A percentile compares a stretch with the other conserved stretches of the same genome.
These are phyloP conservation scores for Didymella pomorum DNA, from an alignment of 2,329 filamentous ascomycete genomes.

Conservation along the genomic window DNA sequence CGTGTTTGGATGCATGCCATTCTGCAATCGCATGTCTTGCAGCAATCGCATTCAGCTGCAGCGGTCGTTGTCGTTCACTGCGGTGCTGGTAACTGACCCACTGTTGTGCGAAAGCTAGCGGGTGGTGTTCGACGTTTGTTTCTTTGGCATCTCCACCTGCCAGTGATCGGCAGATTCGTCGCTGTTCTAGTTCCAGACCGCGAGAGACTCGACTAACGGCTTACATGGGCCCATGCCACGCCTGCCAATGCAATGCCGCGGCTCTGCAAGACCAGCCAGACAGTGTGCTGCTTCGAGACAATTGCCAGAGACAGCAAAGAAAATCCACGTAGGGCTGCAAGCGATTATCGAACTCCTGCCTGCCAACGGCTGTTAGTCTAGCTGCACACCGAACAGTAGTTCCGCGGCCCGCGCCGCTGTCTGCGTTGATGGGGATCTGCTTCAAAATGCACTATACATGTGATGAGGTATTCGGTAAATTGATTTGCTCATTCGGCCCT, in stretches of 20 bases:
- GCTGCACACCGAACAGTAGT: not conserved
- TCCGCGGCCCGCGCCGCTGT: conserved; percentile 31
- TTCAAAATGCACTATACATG: conserved; percentile 4
- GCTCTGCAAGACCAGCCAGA: not conserved
- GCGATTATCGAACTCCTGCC: not conserved
- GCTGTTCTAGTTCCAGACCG: conserved; percentile 11
- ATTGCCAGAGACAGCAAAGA: not conserved
- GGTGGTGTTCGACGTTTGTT: not conserved
- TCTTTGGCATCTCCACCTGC: conserved; percentile 9
- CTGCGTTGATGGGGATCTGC: conserved; percentile 8
- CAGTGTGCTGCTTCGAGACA: conserved; percentile 15
- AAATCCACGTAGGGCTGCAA: not conserved
- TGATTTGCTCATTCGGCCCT: conserved; percentile 8
- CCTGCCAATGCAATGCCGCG: conserved; percentile 2
- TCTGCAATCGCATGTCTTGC: conserved; percentile 14
- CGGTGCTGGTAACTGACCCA: not conserved
- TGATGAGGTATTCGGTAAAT: not conserved
- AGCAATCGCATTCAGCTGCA: conserved; percentile 1
- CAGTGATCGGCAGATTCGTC: conserved; percentile 10
- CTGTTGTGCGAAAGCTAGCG: not conserved
- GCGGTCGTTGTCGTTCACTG: not conserved
- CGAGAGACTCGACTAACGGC: conserved; percentile 7
- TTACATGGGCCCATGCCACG: conserved; percentile 8
- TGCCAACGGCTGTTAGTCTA: conserved; percentile 19
- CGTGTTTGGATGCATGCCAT: conserved; percentile 8